Percentiles rank a stretch among this genome's conserved stretches.
These are phyloP conservation scores for Kondoa malvinella DNA, from an alignment of 768 basidiomycete genomes.

Conservation along the genomic window DNA sequence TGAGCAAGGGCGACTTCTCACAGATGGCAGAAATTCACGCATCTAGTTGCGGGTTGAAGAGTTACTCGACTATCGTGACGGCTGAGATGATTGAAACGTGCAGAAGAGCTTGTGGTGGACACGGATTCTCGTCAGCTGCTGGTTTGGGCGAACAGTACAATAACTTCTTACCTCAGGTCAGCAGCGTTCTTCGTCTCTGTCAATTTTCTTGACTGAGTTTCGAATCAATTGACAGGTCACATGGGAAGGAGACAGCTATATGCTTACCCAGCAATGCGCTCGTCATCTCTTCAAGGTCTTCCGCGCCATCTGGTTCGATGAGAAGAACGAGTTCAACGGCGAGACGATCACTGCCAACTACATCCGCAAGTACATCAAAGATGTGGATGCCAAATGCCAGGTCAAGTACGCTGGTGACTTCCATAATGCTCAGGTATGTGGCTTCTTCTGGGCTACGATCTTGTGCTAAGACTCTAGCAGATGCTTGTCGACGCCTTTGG, in stretches of 20 bases:
- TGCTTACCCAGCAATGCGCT: constrained; percentile 24
- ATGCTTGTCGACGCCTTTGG: constrained; percentile 26
- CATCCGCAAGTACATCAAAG: constrained; percentile 16
- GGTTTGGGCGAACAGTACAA: constrained; percentile 24
- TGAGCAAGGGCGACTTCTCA: constrained; percentile 25
- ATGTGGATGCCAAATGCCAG: constrained; percentile 15
- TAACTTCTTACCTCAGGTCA: constrained; percentile 19
- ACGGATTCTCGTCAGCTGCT: constrained; percentile 26
- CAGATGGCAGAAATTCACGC: constrained; percentile 28
- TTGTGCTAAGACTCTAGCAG: constrained; percentile 9
- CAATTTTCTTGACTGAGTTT: background rate
- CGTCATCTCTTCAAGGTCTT: constrained; percentile 21
- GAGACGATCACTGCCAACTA: constrained; percentile 22
- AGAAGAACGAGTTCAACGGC: constrained; percentile 1
- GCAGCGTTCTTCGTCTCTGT: background rate
- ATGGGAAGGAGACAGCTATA: constrained; percentile 26
- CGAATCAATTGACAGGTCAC: constrained; percentile 22
- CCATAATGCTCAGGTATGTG: constrained; percentile 1
- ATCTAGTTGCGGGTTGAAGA: constrained; percentile 26
- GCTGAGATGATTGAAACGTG: constrained; percentile 27
- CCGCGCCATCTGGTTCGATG: constrained; percentile 11
- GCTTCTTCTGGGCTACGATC: background rate
- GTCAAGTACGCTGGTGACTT: constrained; percentile 25
- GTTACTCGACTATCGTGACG: constrained; percentile 25
- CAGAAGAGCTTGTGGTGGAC: constrained; percentile 28